phyloP scores from a whole-genome alignment of 129 eudicot genomes.

The Artemisia annua region DNA sequence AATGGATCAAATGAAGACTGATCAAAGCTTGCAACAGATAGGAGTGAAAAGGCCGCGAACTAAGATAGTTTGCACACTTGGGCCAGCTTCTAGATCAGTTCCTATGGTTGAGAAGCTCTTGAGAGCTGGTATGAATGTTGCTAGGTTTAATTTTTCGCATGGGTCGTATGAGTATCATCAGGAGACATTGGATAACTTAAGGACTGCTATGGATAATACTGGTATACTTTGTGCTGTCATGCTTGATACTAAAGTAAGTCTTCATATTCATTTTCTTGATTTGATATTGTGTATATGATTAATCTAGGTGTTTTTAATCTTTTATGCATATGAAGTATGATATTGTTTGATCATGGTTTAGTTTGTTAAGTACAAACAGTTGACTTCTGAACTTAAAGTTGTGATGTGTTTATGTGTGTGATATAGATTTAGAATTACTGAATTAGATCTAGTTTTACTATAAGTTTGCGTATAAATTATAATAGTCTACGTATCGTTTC shows the following conservation, averaged over 20 bases:
- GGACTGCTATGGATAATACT: slow-evolving; percentile 47
- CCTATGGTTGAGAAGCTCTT: slow-evolving; percentile 54
- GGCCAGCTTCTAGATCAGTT: slow-evolving; percentile 65
- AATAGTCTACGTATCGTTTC: too few species aligned
- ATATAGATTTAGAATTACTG: slow-evolving; percentile 18
- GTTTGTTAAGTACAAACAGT: neutral
- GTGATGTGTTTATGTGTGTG: slow-evolving; percentile 17
- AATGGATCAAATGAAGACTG: slow-evolving; percentile 38
- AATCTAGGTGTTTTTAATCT: neutral
- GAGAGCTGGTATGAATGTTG: slow-evolving; percentile 64
- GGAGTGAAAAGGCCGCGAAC: slow-evolving; percentile 48
- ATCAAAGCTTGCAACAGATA: slow-evolving; percentile 29
- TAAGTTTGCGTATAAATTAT: too few species aligned
- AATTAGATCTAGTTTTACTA: neutral
- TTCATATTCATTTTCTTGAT: neutral
- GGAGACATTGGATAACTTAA: slow-evolving; percentile 53
- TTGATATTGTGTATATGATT: too few species aligned
- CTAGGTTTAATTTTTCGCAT: slow-evolving; percentile 60
- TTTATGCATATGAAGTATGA: neutral
- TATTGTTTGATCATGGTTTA: neutral
- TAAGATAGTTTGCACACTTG: slow-evolving; percentile 60
- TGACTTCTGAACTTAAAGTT: neutral
- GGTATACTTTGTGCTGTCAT: slow-evolving; percentile 59
- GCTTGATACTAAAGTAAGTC: slow-evolving; percentile 57
- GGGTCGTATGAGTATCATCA: slow-evolving; percentile 57